These are phyloP conservation scores for Metarhizium robertsii DNA, from an alignment of 2,329 filamentous ascomycete species.

Conservation along the genomic window DNA sequence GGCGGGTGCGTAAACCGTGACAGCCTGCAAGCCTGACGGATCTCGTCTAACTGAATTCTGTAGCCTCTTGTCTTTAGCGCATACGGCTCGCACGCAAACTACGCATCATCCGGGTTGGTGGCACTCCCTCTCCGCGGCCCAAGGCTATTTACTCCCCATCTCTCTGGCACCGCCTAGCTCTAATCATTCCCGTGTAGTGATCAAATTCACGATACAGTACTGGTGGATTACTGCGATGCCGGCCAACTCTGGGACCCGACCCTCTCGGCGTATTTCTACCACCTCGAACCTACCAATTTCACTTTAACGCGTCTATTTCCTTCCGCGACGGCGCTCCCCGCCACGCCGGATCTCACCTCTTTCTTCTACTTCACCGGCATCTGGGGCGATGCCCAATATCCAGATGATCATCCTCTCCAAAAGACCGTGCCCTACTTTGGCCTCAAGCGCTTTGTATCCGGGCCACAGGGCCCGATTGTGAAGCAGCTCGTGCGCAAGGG, in stretches of 20 bases:
- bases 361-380: conserved; percentile 20
- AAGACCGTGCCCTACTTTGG: conserved; percentile 16
- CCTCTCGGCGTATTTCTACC: conserved; percentile 20
- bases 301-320: conserved; percentile 9
- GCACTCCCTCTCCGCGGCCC: neutral
- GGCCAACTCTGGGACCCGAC: conserved; percentile 21
- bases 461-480: conserved; percentile 16
- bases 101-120: conserved; percentile 15
- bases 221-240: conserved; percentile 20
- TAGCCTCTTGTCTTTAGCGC: conserved; percentile 22
- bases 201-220: conserved; percentile 18
- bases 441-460: conserved; percentile 18
- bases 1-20: conserved; percentile 12
- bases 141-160: neutral
- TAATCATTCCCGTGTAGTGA: conserved; percentile 8
- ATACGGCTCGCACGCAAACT: conserved; percentile 21
- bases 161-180: neutral
- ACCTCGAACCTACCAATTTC: conserved; percentile 12
- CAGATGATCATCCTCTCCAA: conserved; percentile 16
- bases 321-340: neutral
- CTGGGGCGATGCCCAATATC: conserved; percentile 20
- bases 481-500: conserved; percentile 20
- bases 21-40: neutral
- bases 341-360: conserved; percentile 15
- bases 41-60: neutral